Conservation (phyloP, 257 asterid species). For the Linderniella brevidens region DNA sequence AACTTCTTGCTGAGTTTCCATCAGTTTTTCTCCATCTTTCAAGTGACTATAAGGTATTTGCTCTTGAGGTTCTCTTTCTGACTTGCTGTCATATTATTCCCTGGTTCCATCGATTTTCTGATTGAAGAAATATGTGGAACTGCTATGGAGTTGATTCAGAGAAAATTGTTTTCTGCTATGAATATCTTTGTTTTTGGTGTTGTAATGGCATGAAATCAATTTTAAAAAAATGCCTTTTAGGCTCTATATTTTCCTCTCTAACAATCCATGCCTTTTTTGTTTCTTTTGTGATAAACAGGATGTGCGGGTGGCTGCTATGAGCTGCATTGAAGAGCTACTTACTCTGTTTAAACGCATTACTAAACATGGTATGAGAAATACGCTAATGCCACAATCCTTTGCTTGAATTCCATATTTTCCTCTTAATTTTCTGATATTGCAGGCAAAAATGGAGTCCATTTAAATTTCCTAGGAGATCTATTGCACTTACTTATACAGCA, state of each 20-base stretch:
- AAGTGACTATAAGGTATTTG: constrained; percentile 57
- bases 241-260: constrained; percentile 2
- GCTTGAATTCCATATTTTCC: constrained; percentile 2
- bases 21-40: constrained; percentile 63
- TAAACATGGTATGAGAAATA: constrained; percentile 31
- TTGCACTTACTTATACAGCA: constrained; percentile 45
- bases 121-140: not conserved
- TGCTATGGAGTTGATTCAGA: not conserved
- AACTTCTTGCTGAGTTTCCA: constrained; percentile 49
- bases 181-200: not conserved
- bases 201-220: no score
- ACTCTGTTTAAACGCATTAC: constrained; percentile 25
- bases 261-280: constrained; percentile 4
- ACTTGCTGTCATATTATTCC: constrained; percentile 1
- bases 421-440: constrained; percentile 12
- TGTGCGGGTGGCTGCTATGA: constrained; percentile 61
- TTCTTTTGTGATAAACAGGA: constrained; percentile 19
- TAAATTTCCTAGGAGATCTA: constrained; percentile 58
- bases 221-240: no score
- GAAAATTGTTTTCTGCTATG: constrained; percentile 5
- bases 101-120: constrained; percentile 5
- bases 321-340: constrained; percentile 42
- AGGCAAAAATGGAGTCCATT: constrained; percentile 32
- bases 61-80: constrained; percentile 1
- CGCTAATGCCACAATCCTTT: constrained; percentile 1